These are phyloP conservation scores for Clonostachys rhizophaga DNA, from an alignment of 2,329 filamentous ascomycete species.

Conservation along the genomic window DNA sequence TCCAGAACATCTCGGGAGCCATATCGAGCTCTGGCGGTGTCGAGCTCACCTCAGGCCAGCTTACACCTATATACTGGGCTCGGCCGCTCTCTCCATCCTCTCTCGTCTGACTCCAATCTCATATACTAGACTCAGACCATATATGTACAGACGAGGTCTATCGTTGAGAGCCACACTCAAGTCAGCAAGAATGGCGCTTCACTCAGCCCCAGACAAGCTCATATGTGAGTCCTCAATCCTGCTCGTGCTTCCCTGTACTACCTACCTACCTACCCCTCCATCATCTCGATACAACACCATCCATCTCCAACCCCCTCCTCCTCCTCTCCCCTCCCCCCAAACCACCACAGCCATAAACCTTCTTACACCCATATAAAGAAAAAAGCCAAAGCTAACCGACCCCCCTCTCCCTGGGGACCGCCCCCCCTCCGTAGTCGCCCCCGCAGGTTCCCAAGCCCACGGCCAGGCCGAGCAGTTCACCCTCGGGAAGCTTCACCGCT, in stretches of 20 bases:
- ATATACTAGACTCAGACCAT: too few relatives aligned
- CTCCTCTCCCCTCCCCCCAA: background rate
- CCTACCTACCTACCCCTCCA: background rate
- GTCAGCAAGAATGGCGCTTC: constrained; percentile 35
- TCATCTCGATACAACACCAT: background rate
- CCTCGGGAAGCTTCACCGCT: constrained; percentile 51
- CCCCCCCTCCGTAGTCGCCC: constrained; percentile 47
- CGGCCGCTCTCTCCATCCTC: too few relatives aligned
- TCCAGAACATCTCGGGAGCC: too few relatives aligned
- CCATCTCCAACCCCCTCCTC: background rate
- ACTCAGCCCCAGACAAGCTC: constrained; percentile 37
- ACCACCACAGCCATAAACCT: background rate
- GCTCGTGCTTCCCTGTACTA: background rate
- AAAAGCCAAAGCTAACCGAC: background rate
- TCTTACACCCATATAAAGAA: background rate
- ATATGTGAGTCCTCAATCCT: constrained; percentile 34
- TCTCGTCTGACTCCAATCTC: too few relatives aligned
- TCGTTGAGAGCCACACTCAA: too few relatives aligned
- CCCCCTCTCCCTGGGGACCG: too few relatives aligned
- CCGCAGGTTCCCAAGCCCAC: constrained; percentile 50
- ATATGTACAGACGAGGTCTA: too few relatives aligned
- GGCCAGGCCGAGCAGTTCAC: constrained; percentile 75
- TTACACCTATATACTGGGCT: too few relatives aligned
- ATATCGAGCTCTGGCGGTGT: too few relatives aligned
- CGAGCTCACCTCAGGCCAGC: too few relatives aligned